Conservation (phyloP, 2,329 filamentous ascomycete genomes). For the Paracoccidioides lutzii region DNA sequence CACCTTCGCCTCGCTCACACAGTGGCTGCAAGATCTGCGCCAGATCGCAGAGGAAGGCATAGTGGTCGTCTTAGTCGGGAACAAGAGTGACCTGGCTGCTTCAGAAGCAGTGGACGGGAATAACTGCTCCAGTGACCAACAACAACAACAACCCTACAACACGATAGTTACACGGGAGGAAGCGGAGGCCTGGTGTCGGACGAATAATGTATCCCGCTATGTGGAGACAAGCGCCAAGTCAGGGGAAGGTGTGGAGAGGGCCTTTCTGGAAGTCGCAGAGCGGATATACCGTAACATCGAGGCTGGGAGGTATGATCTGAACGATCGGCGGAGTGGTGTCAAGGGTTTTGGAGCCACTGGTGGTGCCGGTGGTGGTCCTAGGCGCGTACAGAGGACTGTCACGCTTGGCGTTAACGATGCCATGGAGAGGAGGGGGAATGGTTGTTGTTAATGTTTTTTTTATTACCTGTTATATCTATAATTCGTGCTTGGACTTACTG, state of each 20-base stretch:
- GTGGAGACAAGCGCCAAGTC: slow-evolving; percentile 95
- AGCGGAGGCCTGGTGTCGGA: slow-evolving; percentile 76
- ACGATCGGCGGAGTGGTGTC: slow-evolving; percentile 82
- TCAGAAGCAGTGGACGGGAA: no score
- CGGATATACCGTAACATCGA: slow-evolving; percentile 96
- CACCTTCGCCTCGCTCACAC: slow-evolving; percentile 77
- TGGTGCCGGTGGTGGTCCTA: slow-evolving; percentile 20
- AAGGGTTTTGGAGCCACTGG: slow-evolving; percentile 46
- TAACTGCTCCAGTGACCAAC: slow-evolving; percentile 26
- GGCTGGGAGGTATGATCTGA: slow-evolving; percentile 85
- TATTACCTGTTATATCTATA: neutral
- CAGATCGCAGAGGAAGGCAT: slow-evolving; percentile 95
- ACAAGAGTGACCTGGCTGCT: slow-evolving; percentile 74
- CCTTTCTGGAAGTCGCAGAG: slow-evolving; percentile 87
- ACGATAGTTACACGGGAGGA: slow-evolving; percentile 61
- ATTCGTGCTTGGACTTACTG: neutral
- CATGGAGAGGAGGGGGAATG: slow-evolving; percentile 27
- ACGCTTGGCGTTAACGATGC: slow-evolving; percentile 36
- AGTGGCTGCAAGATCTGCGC: slow-evolving; percentile 87
- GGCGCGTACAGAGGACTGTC: slow-evolving; percentile 26
- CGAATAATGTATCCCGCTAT: slow-evolving; percentile 80
- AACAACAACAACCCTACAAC: neutral
- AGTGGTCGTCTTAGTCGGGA: slow-evolving; percentile 86
- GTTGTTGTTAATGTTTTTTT: slow-evolving; percentile 24
- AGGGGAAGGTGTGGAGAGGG: slow-evolving; percentile 83